Evolutionary conservation across 2,329 filamentous ascomycete species (phyloP).

Genomic region (Xylaria sp.): DNA sequence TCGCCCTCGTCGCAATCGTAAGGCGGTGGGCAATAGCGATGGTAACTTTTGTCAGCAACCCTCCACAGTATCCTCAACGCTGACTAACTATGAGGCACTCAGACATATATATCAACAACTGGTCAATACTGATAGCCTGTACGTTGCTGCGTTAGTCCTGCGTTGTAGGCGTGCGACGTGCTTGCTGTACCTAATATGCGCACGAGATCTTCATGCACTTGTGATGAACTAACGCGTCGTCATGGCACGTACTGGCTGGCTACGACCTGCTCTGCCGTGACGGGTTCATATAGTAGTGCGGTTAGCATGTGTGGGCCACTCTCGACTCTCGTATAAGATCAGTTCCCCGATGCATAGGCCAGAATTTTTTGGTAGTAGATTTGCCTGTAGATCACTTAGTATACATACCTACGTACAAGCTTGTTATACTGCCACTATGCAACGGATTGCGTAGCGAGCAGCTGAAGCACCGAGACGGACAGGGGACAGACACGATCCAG

Average conservation of each 20-base stretch:
- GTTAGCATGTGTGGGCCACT: constrained; percentile 36
- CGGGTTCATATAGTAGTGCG: constrained; percentile 19
- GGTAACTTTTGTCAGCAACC: not conserved
- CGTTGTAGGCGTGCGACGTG: constrained; percentile 17
- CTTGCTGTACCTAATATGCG: constrained; percentile 19
- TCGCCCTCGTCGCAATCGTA: not conserved
- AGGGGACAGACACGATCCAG: constrained; percentile 35
- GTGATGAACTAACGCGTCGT: constrained; percentile 32
- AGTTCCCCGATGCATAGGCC: constrained; percentile 43
- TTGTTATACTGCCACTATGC: constrained; percentile 1
- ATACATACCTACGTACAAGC: not conserved
- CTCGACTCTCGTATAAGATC: constrained; percentile 45
- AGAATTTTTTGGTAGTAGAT: constrained; percentile 36
- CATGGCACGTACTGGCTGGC: constrained; percentile 8
- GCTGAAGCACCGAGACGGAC: constrained; percentile 32
- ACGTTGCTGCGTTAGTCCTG: constrained; percentile 18
- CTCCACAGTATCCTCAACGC: no score
- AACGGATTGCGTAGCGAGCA: constrained; percentile 28
- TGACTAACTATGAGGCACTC: not conserved
- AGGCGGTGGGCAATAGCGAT: not conserved
- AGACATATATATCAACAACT: not conserved
- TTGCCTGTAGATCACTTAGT: constrained; percentile 39
- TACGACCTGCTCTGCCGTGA: constrained; percentile 15
- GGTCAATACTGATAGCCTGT: not conserved
- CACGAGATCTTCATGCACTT: constrained; percentile 35